A percentile compares a stretch with the other conserved stretches of the same genome.
Conservation (phyloP, 441 rosid genomes). For the Lepidium campestre region DNA sequence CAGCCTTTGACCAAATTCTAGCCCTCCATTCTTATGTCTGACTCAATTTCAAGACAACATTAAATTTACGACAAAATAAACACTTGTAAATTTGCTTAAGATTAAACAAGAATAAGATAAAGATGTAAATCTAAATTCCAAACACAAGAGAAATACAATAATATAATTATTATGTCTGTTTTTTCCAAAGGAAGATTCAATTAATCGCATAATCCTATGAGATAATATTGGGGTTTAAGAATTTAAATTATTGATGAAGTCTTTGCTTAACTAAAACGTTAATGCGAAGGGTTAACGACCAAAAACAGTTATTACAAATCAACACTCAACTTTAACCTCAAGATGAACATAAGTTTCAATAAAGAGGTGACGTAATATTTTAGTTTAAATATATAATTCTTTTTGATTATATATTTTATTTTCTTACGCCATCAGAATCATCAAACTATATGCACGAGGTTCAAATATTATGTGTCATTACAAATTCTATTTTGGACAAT, state of each 20-base stretch:
- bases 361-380: not conserved
- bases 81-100: not conserved
- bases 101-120: not conserved
- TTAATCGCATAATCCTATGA: no score
- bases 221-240: no score
- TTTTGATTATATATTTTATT: not conserved
- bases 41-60: conserved; percentile 15
- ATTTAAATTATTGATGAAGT: no score
- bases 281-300: not conserved
- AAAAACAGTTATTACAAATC: not conserved
- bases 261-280: not conserved
- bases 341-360: not conserved
- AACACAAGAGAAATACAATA: not conserved
- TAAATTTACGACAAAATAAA: not conserved
- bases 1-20: conserved; percentile 30
- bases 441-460: conserved; percentile 1
- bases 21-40: conserved; percentile 2
- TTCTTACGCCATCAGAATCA: not conserved
- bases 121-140: not conserved
- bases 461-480: not conserved
- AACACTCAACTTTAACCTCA: not conserved
- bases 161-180: no score
- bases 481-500: not conserved
- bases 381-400: not conserved
- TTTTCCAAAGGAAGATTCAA: no score